Evolutionary conservation across 164 flowering plant species (phyloP).

Genomic region (Vitis amurensis): DNA sequence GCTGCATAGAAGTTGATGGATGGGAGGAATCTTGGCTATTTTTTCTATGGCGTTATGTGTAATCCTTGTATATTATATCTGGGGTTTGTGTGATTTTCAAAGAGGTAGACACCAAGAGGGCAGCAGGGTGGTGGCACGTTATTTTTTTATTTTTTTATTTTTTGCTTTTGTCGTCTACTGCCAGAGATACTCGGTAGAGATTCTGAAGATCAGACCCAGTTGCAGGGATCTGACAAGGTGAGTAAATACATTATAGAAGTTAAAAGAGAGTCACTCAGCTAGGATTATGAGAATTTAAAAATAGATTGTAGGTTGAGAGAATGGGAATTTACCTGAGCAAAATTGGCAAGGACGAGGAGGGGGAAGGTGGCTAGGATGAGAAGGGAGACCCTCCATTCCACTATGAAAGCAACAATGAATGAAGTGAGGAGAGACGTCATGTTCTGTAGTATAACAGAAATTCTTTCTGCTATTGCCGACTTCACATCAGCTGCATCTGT

Average conservation of each 20-base stretch:
- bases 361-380: slow-evolving; percentile 92
- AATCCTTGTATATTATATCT: not conserved
- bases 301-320: not conserved
- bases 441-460: slow-evolving; percentile 94
- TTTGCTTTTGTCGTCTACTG: slow-evolving; percentile 33
- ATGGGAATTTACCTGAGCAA: slow-evolving; percentile 72
- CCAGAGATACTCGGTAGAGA: slow-evolving; percentile 12
- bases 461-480: slow-evolving; percentile 94
- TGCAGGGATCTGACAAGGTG: slow-evolving; percentile 2
- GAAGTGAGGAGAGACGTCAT: slow-evolving; percentile 96
- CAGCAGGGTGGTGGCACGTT: slow-evolving; percentile 8
- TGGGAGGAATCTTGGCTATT: slow-evolving; percentile 26
- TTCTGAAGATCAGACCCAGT: slow-evolving; percentile 16
- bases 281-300: not conserved
- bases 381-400: slow-evolving; percentile 98
- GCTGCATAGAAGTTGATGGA: slow-evolving; percentile 7
- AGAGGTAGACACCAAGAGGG: slow-evolving; percentile 15
- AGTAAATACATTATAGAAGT: not conserved
- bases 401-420: slow-evolving; percentile 92
- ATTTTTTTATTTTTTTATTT: not conserved
- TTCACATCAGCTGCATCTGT: slow-evolving; percentile 97
- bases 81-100: slow-evolving; percentile 7
- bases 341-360: slow-evolving; percentile 90
- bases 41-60: slow-evolving; percentile 13
- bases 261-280: not conserved